Conservation (phyloP, 306 rosid species). For the Mimosa pudica region DNA sequence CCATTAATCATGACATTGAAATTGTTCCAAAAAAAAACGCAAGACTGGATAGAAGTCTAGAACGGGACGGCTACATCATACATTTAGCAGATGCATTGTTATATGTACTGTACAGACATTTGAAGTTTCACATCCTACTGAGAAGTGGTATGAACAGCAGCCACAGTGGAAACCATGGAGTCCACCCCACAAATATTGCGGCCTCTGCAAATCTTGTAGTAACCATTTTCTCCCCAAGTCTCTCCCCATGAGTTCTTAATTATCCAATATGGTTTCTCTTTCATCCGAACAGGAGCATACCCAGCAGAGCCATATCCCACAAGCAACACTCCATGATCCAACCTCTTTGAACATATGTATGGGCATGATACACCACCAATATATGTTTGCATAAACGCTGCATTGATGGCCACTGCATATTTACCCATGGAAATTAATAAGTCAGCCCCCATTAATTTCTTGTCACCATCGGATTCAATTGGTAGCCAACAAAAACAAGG, state of each 20-base stretch:
- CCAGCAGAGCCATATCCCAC: slow-evolving; percentile 85
- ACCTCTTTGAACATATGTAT: slow-evolving; percentile 72
- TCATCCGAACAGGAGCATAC: slow-evolving; percentile 76
- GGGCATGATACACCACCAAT: slow-evolving; percentile 95
- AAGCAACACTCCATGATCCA: slow-evolving; percentile 81
- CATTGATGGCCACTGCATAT: slow-evolving; percentile 87
- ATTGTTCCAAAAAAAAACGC: neutral
- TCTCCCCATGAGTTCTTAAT: slow-evolving; percentile 95
- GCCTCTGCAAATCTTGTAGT: slow-evolving; percentile 83
- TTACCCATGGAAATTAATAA: slow-evolving; percentile 18
- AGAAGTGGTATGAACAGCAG: slow-evolving; percentile 51
- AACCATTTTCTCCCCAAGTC: slow-evolving; percentile 94
- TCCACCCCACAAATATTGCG: slow-evolving; percentile 89
- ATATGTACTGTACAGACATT: slow-evolving; percentile 29
- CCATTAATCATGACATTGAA: neutral
- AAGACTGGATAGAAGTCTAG: neutral
- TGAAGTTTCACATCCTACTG: slow-evolving; percentile 22
- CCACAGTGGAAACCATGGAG: slow-evolving; percentile 82
- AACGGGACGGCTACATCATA: neutral
- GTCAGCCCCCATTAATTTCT: neutral
- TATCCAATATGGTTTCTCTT: slow-evolving; percentile 92
- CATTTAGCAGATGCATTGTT: slow-evolving; percentile 2
- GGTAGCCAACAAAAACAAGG: neutral
- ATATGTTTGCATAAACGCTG: slow-evolving; percentile 95
- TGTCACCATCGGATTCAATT: neutral